Evolutionary conservation across 2,329 filamentous ascomycete genomes (phyloP), one percentile per base, ranked within the genome.

Genomic region (Cladosporium colombiae): DNA sequence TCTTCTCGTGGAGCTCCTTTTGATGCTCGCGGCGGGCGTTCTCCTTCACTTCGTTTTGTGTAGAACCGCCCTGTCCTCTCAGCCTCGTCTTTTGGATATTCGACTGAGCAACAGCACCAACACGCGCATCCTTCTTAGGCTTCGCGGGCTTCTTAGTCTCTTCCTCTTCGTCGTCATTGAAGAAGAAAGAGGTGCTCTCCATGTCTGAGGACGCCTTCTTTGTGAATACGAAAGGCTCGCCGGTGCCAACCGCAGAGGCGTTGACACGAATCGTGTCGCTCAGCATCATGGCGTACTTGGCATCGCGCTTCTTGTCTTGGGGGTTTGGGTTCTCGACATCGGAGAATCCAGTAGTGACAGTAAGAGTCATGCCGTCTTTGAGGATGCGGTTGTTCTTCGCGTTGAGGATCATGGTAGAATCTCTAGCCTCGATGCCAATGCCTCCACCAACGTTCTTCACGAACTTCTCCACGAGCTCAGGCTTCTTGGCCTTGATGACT

Each of bases 151-250:
- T 91, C 77, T 92, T 89, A 69, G 92, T 88, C 71, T 96, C 91
- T 69, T 96, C 92, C 68, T 96, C 92, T 68, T 97, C 93, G 71
- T 98, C 94, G 76, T 97, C 96, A 83, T 99, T 99, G 81, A 97
- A 98, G 83, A 99, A 99, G 83, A 99, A 99, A 0, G 94, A 97
- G 46, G 94, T 94, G 4, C 93, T 93, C 74, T 98, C 95, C 66
- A 96, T 87, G 74, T 97, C 94, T 31, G 91, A 91, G 2, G 93
- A 89, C 0, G 94, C 93, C 75, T 97, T 93, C 66, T 92, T 93
- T 21, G 95, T 99, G 80, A 99, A 98, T 31, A 97, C 88, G 35
- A 93, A 89, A 0, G 90, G 86, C 60, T 96, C 92, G n/a, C 81
- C 76, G 37, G 86, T 83, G 13, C 90, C 91, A 59, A 97, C 92